These are phyloP conservation scores for Dothistroma septosporum DNA, from an alignment of 2,329 filamentous ascomycete species.

Conservation along the genomic window DNA sequence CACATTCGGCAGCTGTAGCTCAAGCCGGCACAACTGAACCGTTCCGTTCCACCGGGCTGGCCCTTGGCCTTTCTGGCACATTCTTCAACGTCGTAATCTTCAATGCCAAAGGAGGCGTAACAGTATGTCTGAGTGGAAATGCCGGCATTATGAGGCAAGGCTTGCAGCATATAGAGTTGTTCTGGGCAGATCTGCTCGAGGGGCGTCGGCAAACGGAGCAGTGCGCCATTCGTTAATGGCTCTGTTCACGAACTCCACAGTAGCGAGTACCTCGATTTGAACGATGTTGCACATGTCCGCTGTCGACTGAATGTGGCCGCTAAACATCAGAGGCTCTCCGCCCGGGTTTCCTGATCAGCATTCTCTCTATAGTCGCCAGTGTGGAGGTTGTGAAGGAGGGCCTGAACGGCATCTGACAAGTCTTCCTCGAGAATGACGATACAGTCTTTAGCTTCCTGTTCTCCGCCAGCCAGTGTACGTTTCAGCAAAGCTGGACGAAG, in stretches of 20 bases:
- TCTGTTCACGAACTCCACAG: not conserved
- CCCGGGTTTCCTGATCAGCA: not conserved
- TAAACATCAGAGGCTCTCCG: not conserved
- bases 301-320: not conserved
- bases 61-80: not conserved
- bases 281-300: slow-evolving; percentile 13
- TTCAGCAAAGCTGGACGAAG: not conserved
- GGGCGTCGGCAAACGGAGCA: not conserved
- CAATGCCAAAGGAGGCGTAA: not conserved
- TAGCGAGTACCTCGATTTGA: not conserved
- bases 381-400: slow-evolving; percentile 12
- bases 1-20: not conserved
- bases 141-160: too few relatives aligned
- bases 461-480: not conserved
- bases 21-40: not conserved
- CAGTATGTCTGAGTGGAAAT: not conserved
- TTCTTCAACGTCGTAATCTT: too few relatives aligned
- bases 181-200: slow-evolving; percentile 5
- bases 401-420: slow-evolving; percentile 9
- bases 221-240: not conserved
- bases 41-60: not conserved
- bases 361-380: slow-evolving; percentile 7
- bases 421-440: slow-evolving; percentile 5
- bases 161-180: too few relatives aligned
- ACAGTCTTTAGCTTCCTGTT: slow-evolving; percentile 3